Evolutionary conservation across 495 filamentous ascomycete species (phyloP).

Genomic region (Neurospora sp.): DNA sequence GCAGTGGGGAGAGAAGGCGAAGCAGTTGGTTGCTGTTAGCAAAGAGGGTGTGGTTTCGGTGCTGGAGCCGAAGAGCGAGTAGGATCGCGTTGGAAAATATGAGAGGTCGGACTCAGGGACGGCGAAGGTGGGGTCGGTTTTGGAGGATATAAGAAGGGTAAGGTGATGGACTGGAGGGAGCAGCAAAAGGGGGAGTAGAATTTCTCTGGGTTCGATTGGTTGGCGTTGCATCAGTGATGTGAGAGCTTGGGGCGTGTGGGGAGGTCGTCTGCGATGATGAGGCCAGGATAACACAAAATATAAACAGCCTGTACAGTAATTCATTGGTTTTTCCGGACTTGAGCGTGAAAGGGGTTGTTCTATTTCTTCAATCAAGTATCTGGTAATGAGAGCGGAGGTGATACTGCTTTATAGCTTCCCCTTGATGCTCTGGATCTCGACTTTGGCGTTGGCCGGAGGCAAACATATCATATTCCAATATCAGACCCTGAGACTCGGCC

Average conservation of each 20-base stretch:
- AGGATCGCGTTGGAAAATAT: not conserved
- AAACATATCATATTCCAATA: not conserved
- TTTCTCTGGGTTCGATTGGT: not conserved
- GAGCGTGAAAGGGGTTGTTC: not conserved
- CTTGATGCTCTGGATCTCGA: too few species aligned
- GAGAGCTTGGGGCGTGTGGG: not conserved
- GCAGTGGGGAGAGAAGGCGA: constrained; percentile 67
- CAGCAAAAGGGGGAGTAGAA: not conserved
- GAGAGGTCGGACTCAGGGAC: not conserved
- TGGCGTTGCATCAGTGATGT: not conserved
- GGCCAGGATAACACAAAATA: not conserved
- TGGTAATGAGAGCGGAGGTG: not conserved
- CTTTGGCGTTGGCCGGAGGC: too few species aligned
- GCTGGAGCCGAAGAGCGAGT: constrained; percentile 31
- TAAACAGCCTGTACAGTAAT: not conserved
- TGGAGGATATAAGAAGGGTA: not conserved
- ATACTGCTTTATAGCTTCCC: too few species aligned
- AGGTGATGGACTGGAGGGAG: not conserved
- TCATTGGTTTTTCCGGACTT: not conserved
- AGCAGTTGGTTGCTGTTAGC: constrained; percentile 62
- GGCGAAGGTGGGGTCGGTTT: not conserved
- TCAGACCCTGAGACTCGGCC: not conserved
- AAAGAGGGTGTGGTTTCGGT: constrained; percentile 63
- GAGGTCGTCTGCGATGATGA: not conserved
- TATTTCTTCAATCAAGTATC: not conserved